A percentile compares a stretch with the other conserved stretches of the same genome.
phyloP scores from a whole-genome alignment of 495 filamentous ascomycete genomes.

The Chaetomium fimeti region DNA sequence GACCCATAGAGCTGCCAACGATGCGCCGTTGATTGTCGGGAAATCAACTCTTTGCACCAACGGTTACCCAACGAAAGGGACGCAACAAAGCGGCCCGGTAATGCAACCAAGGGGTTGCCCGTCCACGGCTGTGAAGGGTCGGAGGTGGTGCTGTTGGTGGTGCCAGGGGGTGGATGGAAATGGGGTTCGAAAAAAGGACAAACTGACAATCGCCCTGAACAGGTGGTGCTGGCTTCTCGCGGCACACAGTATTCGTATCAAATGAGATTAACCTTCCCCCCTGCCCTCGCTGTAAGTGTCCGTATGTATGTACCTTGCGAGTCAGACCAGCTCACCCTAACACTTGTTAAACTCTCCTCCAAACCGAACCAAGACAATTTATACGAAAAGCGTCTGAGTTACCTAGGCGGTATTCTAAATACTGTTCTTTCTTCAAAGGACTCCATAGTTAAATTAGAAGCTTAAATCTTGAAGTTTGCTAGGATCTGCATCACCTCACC shows the following conservation, averaged over 20 bases:
- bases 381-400: neutral
- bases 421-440: neutral
- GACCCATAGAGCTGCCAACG: conserved; percentile 27
- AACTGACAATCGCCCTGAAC: conserved; percentile 18
- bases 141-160: conserved; percentile 8
- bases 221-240: neutral
- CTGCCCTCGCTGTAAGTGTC: neutral
- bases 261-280: neutral
- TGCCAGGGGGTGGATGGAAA: neutral
- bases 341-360: neutral
- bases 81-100: conserved; percentile 11
- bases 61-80: conserved; percentile 1
- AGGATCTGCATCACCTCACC: neutral
- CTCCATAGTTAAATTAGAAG: neutral
- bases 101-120: conserved; percentile 2
- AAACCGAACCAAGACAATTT: neutral
- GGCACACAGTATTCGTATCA: conserved; percentile 5
- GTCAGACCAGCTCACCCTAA: conserved; percentile 11
- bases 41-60: conserved; percentile 11
- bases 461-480: neutral
- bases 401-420: neutral
- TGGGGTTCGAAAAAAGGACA: conserved; percentile 12
- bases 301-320: neutral
- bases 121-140: conserved; percentile 3
- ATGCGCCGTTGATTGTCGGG: conserved; percentile 3